Evolutionary conservation across 345 rosid species (phyloP), one percentile per base, ranked within the genome.

Genomic region (Citrus sp.): DNA sequence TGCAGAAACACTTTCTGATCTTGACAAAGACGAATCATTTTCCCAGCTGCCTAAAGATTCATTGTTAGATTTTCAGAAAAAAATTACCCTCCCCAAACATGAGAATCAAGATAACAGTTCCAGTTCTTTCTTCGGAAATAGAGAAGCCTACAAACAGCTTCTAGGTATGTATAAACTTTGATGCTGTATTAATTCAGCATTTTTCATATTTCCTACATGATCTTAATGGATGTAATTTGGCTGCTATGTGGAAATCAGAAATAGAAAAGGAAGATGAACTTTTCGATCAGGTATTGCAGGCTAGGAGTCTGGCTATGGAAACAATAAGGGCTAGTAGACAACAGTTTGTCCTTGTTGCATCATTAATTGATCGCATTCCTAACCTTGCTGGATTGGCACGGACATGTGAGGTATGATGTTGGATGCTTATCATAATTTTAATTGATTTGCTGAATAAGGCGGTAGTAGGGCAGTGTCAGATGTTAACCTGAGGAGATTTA

Each of bases 351-450:
- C 89, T 95, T 58, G 99, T 95, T 68, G 99, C 98, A 73, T 95
- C 98, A 67, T 81, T 95, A 54, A 84, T 93, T 79, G 97, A 95
- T 83, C 94, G 99, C 54, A 90, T 93, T 73, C 99, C 99, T 67
- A 95, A 95, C 83, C 94, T 95, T 83, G 98, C 98, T 65, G 98
- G 99, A 67, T 87, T 95, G 87, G 96, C 98, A 77, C 90, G 97
- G 78, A 92, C 99, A 25, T 91, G 99, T 84, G 97, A 95, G 96
- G 99, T 93, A 77, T 78, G 86, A 58, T 60, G 10, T 54, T 27
- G 66, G 42, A 60, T 46, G 73, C 73, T 46, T 38, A 59, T 72
- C 24, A 32, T 64, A 24, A 65, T 54, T 24, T 21, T 55, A 32
- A 55, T 64, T 67, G 38, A 25, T 70, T 67, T 73, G 22, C 13